Evolutionary conservation across 2,329 filamentous ascomycete species (phyloP), one percentile per base, ranked within the genome.

Genomic region (Alternaria triticimaculans): DNA sequence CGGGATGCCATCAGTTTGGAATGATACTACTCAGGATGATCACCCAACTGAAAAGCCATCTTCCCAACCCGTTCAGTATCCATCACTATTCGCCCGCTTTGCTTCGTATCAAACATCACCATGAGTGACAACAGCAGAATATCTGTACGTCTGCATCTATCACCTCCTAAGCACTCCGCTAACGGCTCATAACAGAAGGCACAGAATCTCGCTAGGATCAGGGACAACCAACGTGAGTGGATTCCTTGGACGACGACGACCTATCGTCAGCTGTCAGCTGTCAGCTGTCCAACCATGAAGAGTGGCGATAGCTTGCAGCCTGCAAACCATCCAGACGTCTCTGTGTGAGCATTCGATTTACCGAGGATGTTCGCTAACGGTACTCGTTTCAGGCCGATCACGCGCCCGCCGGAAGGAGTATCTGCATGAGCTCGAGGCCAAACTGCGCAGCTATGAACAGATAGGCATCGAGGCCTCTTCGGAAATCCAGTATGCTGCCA

Each of bases 401-500:
- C 88, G 92, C 57, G 90, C 90, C 49, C 86, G 91, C 37, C 86
- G 89, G 67, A 92, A 91, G 81, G 90, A 92, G 73, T 93, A 94
- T 74, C 81, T 93, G 43, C 84, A 88, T 65, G 89, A 91, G 59
- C 85, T 93, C 26, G 90, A 94, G 78, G 82, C 85, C 58, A 88
- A 88, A 63, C 80, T 90, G 61, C 86, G 88, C 50, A 80, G 82
- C 56, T 92, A 87, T 74, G 89, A 93, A 76, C 83, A 87, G 41
- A 82, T 86, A 30, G 91, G 91, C 18, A 85, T 91, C 53, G 86
- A 90, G 72, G 91, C 90, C 4, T 90, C 89, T 1, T 82, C 86
- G n/a, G 90, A 93, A 73, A 88, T 94, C 11, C 92, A 94, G 75
- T 81, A 85, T 55, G 91, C 90, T 1, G 91, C 91, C 2, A 83